These are phyloP conservation scores for Brachypodium distachyon DNA, from an alignment of 202 grass and related monocot species.

Conservation along the genomic window DNA sequence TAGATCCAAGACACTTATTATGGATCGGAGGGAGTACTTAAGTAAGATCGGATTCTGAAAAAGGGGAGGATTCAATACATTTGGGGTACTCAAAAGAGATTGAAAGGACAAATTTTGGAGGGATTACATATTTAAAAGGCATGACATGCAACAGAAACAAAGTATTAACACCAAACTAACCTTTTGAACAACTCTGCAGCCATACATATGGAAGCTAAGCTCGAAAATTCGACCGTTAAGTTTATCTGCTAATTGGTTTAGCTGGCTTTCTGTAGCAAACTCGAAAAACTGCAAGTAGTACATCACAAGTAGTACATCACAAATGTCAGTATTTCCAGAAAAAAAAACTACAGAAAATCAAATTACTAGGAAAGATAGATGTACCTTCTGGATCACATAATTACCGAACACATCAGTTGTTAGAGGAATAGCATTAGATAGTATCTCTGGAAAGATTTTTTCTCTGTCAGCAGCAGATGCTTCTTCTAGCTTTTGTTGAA, in stretches of 20 bases:
- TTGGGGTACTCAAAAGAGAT: neutral
- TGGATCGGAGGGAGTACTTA: no score
- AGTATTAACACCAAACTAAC: conserved; percentile 22
- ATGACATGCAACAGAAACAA: neutral
- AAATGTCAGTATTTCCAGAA: neutral
- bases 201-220: conserved; percentile 81
- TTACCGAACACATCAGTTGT: conserved; percentile 78
- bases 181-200: conserved; percentile 85
- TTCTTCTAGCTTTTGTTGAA: conserved; percentile 64
- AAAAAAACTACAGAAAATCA: neutral
- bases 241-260: conserved; percentile 52
- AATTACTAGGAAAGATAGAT: neutral
- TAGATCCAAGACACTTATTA: no score
- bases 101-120: neutral
- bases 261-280: conserved; percentile 58
- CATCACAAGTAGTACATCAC: neutral
- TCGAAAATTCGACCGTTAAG: conserved; percentile 50
- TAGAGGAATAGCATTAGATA: conserved; percentile 48
- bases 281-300: conserved; percentile 53
- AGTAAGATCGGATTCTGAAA: neutral
- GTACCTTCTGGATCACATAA: conserved; percentile 91
- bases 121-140: neutral
- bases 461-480: conserved; percentile 46
- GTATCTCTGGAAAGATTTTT: conserved; percentile 68
- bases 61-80: neutral